Base-by-base conservation (phyloP, 2,329 filamentous ascomycete species). In the Colletotrichum aenigma region DNA sequence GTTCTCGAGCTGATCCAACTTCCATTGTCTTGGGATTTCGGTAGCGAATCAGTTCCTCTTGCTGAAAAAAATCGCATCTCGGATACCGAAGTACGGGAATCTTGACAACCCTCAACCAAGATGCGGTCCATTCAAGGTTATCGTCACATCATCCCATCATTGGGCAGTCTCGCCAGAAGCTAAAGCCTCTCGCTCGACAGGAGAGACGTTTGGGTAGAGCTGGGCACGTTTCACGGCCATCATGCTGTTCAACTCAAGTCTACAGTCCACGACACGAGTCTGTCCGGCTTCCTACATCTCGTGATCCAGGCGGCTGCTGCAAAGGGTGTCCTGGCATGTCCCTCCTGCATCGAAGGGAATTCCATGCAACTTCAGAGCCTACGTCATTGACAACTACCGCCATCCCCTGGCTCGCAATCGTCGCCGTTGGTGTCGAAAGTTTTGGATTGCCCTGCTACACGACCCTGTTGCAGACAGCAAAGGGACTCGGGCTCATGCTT, bases 171-270 rank as follows among this genome's bases (percentile, higher is more conserved):
- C 38, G 36, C 56, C n/a, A 32, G 55, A 38, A 73, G 55, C 55
- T 21, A n/a, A 34, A 73, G 65, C 34, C 55, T n/a, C 36, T 61
- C 36, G 36, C 21, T 30, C 30, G 38, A 21, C 16, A 48, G 28
- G n/a, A 48, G 32, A 16, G 58, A 24, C 34, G 66, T 62, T 56
- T 69, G 55, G 71, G 66, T 56, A 66, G 38, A 64, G 56, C 56
- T 70, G 58, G 24, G 34, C 60, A 62, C 32, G 66, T 73, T 73
- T 69, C 66, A 73, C 26, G 28, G 21, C 9, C 24, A 30, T 66
- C 21, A 58, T 60, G 60, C 60, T 30, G 66, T 74, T 70, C 66
- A 48, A 71, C 66, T 66, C 71, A 74, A 71, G n/a, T 71, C 34
- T 58, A 24, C 32, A 21, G 21, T 62, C n/a, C 24, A 26, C 13